phyloP scores from a whole-genome alignment of 345 rosid genomes.

The Eucalyptus victrix region DNA sequence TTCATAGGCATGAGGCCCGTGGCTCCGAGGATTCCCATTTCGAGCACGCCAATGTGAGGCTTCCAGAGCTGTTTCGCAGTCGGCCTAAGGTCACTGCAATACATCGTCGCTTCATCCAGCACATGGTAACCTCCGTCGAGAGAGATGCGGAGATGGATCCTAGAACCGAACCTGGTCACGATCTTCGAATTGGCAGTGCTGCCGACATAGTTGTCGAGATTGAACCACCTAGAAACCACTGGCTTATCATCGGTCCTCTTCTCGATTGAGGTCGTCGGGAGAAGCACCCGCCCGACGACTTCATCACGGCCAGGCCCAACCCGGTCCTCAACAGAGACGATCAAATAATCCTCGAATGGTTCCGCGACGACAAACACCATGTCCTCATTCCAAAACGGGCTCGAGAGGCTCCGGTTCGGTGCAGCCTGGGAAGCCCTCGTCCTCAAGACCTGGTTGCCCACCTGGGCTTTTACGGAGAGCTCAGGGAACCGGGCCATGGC shows the following conservation, averaged over 20 bases:
- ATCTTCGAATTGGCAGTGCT: constrained; percentile 9
- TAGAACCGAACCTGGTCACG: constrained; percentile 34
- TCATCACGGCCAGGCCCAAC: constrained; percentile 41
- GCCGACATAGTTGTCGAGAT: constrained; percentile 33
- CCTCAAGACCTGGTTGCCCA: constrained; percentile 56
- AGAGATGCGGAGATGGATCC: constrained; percentile 48
- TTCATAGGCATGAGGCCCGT: constrained; percentile 50
- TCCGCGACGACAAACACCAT: constrained; percentile 61
- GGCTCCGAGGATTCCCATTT: constrained; percentile 67
- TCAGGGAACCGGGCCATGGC: constrained; percentile 37
- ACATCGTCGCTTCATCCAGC: constrained; percentile 51
- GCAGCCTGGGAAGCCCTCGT: constrained; percentile 25
- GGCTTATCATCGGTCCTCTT: constrained; percentile 34
- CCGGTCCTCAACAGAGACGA: constrained; percentile 40
- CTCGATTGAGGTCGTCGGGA: constrained; percentile 32
- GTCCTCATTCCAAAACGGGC: constrained; percentile 70
- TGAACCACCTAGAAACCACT: constrained; percentile 60
- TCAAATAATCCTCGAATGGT: constrained; percentile 61
- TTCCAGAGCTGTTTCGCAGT: constrained; percentile 57
- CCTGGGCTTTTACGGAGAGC: constrained; percentile 33
- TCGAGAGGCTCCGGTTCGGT: constrained; percentile 30
- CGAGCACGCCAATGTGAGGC: constrained; percentile 60
- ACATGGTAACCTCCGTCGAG: constrained; percentile 75
- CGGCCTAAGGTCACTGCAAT: constrained; percentile 50
- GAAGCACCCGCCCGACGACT: constrained; percentile 34